Percentiles rank a stretch among this genome's conserved stretches.
Conservation (phyloP, 1,284 basidiomycete species). For the Coniferiporia weirii region DNA sequence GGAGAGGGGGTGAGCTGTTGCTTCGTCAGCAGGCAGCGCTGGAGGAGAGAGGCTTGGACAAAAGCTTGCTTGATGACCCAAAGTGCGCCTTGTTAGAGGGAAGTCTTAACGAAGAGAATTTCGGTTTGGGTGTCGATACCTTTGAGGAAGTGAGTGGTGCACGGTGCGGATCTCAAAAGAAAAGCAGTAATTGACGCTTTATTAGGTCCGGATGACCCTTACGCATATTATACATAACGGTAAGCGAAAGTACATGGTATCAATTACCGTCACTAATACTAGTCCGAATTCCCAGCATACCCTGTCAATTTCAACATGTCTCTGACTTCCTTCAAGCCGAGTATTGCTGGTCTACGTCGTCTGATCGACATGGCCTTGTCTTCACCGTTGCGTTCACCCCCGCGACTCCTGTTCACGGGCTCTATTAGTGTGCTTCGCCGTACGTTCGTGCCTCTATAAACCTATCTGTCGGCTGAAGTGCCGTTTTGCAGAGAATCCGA, state of each 20-base stretch:
- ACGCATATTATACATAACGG: slow-evolving; percentile 23
- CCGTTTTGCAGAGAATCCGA: slow-evolving; percentile 19
- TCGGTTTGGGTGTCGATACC: slow-evolving; percentile 23
- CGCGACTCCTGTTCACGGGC: slow-evolving; percentile 30
- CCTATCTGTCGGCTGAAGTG: neutral
- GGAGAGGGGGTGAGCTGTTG: slow-evolving; percentile 21
- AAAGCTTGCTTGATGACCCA: slow-evolving; percentile 18
- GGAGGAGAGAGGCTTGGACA: slow-evolving; percentile 25
- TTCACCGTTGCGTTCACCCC: slow-evolving; percentile 23
- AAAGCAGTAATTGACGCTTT: neutral
- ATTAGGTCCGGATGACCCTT: slow-evolving; percentile 15
- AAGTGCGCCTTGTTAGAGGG: slow-evolving; percentile 29
- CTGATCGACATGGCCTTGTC: slow-evolving; percentile 28
- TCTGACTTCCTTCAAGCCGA: slow-evolving; percentile 23
- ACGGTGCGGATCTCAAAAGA: neutral
- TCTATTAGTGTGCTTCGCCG: slow-evolving; percentile 29
- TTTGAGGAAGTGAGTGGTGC: slow-evolving; percentile 25
- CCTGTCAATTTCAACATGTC: slow-evolving; percentile 32
- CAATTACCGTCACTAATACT: neutral
- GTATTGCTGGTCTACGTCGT: slow-evolving; percentile 21
- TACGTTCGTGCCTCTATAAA: slow-evolving; percentile 8
- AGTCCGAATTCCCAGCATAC: slow-evolving; percentile 26
- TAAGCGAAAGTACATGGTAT: neutral
- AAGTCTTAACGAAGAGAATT: slow-evolving; percentile 20
- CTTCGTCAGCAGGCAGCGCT: slow-evolving; percentile 28